These are phyloP conservation scores for Ogataea wickerhamii DNA, from an alignment of 805 yeast genomes.

Conservation along the genomic window DNA sequence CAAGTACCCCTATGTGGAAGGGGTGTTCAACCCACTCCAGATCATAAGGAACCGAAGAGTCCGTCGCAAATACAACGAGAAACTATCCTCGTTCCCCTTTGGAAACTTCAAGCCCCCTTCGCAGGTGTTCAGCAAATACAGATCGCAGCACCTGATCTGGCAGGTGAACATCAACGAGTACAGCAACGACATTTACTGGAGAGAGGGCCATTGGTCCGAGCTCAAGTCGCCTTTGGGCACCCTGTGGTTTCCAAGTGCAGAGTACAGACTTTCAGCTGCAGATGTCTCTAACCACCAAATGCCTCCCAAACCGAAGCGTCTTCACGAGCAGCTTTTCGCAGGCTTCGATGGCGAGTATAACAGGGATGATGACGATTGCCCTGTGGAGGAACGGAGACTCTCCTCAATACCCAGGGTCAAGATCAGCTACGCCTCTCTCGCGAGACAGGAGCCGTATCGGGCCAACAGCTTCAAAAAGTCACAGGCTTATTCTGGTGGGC, in stretches of 20 bases:
- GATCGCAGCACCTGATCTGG: conserved; percentile 52
- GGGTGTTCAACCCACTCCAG: conserved; percentile 78
- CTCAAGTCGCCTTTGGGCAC: conserved; percentile 42
- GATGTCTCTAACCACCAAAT: background rate
- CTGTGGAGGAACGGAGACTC: conserved; percentile 12
- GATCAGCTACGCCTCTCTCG: conserved; percentile 27
- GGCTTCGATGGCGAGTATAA: conserved; percentile 27
- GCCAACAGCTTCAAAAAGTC: conserved; percentile 17
- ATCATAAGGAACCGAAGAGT: conserved; percentile 69
- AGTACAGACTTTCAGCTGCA: background rate
- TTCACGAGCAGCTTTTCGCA: conserved; percentile 27
- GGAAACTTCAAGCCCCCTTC: conserved; percentile 61
- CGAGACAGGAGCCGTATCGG: conserved; percentile 26
- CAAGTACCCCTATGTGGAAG: conserved; percentile 52
- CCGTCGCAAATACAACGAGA: conserved; percentile 48
- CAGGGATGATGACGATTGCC: conserved; percentile 20
- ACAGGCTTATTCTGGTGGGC: conserved; percentile 8
- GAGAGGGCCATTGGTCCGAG: conserved; percentile 53
- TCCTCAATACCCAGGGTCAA: conserved; percentile 21
- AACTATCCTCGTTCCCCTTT: conserved; percentile 41
- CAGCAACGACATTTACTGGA: conserved; percentile 55
- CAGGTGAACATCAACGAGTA: conserved; percentile 60
- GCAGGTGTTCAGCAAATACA: conserved; percentile 51
- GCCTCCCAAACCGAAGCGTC: conserved; percentile 7
- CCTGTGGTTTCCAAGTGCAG: conserved; percentile 45